Evolutionary conservation across 192 early-diverging fungal genomes (phyloP).

Genomic region (Rhizophagus prolifer): DNA sequence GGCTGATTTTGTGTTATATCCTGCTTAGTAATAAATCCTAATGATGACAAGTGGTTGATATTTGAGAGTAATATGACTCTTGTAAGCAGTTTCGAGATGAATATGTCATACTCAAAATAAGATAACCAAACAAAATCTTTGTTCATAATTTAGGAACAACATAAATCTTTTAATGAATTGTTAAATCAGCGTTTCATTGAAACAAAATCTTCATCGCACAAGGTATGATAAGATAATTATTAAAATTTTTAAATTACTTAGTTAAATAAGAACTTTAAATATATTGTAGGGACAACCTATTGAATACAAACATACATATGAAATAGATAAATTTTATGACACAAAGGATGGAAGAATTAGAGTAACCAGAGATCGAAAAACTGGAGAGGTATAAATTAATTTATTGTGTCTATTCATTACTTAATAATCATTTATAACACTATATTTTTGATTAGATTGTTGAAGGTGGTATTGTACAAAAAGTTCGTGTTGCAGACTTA

Average conservation of each 20-base stretch:
- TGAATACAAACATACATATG: conserved; percentile 71
- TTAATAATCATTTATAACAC: neutral
- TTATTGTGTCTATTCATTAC: neutral
- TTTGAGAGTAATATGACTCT: conserved; percentile 89
- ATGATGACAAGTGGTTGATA: conserved; percentile 41
- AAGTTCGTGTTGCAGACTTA: conserved; percentile 79
- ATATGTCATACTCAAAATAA: neutral
- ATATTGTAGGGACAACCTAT: conserved; percentile 49
- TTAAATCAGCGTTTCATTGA: conserved; percentile 73
- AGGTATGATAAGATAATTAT: too few species aligned
- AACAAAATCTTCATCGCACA: conserved; percentile 38
- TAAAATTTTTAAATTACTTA: too few species aligned
- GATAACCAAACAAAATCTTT: too few species aligned
- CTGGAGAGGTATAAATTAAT: conserved; percentile 41
- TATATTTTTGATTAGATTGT: conserved; percentile 37
- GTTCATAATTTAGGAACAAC: conserved; percentile 57
- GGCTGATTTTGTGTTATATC: conserved; percentile 25
- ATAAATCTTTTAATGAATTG: conserved; percentile 78
- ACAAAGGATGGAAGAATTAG: conserved; percentile 42
- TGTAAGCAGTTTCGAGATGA: conserved; percentile 25
- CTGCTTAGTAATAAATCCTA: conserved; percentile 31
- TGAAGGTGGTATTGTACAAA: conserved; percentile 62
- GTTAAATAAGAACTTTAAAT: conserved; percentile 3
- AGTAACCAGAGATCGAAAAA: conserved; percentile 68
- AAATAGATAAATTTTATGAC: conserved; percentile 70